Evolutionary conservation across 495 filamentous ascomycete genomes (phyloP).

Genomic region (Thozetella sp.): DNA sequence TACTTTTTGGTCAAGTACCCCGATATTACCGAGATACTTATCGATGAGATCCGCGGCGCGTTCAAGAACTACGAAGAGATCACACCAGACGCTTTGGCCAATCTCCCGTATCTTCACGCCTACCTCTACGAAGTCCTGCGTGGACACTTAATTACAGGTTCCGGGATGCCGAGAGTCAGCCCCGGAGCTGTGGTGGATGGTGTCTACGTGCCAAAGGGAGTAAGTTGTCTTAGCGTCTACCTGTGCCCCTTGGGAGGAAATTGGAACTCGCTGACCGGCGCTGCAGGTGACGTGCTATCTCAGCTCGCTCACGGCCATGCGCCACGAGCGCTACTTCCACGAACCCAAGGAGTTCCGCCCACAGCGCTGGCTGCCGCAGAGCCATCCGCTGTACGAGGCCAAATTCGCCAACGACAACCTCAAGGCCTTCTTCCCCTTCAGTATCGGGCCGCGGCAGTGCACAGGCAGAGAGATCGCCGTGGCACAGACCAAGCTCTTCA

Average conservation of each 20-base stretch:
- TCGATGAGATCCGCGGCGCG: constrained; percentile 16
- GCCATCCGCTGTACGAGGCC: constrained; percentile 15
- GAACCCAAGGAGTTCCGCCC: constrained; percentile 16
- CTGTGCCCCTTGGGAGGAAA: not conserved
- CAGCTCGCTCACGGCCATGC: not conserved
- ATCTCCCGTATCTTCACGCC: constrained; percentile 15
- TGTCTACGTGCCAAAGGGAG: constrained; percentile 19
- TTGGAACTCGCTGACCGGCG: not conserved
- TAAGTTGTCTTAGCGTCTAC: constrained; percentile 9
- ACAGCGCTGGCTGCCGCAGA: constrained; percentile 17
- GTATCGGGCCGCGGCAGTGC: constrained; percentile 19
- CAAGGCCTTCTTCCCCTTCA: constrained; percentile 18
- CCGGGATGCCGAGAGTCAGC: constrained; percentile 13
- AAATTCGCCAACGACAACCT: constrained; percentile 12
- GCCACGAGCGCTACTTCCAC: constrained; percentile 14
- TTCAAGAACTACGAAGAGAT: constrained; percentile 21
- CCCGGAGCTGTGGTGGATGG: constrained; percentile 23
- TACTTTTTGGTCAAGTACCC: constrained; percentile 16
- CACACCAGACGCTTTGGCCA: constrained; percentile 3
- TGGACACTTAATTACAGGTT: not conserved
- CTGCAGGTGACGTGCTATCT: not conserved
- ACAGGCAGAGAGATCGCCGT: constrained; percentile 16
- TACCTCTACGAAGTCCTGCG: constrained; percentile 20
- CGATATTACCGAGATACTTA: constrained; percentile 2
- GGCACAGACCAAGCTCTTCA: constrained; percentile 18